Base-by-base conservation (phyloP, 305 asterid species). In the Solanum hybrid region DNA sequence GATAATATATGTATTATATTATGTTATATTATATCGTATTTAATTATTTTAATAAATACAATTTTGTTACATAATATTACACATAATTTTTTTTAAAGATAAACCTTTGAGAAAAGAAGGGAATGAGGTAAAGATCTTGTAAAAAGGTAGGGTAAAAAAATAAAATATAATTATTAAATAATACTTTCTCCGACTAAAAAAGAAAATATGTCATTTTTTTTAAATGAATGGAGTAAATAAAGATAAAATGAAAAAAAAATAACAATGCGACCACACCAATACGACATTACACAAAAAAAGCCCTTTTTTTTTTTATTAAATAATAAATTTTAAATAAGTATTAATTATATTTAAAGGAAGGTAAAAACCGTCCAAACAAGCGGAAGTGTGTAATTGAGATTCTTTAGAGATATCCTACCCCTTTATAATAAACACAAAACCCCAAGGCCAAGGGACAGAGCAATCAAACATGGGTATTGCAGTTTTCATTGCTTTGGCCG, bases 401-500 rank as follows among this genome's bases (percentile, higher is more conserved):
- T 79, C 10, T 7, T 14, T 14, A 80, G 36, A 16, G 12, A 84
- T 20, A 17, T 56, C 20, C 40, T 29, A 16, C 73, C 73, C 76
- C 8, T 40, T 40, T 46, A 22, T 85, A 17, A 17, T 60, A 38
- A 11, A 32, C 34, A 56, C 31, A 34, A 34, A 1, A 34, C 36
- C 36, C 87, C 3, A 51, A 85, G 73, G 14, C n/a, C 6, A n/a
- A 29, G 20, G 51, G 40, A 40, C 40, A 84, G 13, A 84, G 13
- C 42, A 81, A 81, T 2, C 64, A 84, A 84, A 1, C 32, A 85
- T 85, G 88, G n/a, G 0, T 32, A 56, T 31, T 56, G 77, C 32
- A 85, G 22, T 85, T 85, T 11, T 56, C 35, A 56, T 56, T 56
- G 76, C 88, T 56, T 12, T 85, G 31, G 76, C 88, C 13, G 40